Base-by-base conservation (phyloP, 257 asterid genomes). In the Solanum sejunctum region DNA sequence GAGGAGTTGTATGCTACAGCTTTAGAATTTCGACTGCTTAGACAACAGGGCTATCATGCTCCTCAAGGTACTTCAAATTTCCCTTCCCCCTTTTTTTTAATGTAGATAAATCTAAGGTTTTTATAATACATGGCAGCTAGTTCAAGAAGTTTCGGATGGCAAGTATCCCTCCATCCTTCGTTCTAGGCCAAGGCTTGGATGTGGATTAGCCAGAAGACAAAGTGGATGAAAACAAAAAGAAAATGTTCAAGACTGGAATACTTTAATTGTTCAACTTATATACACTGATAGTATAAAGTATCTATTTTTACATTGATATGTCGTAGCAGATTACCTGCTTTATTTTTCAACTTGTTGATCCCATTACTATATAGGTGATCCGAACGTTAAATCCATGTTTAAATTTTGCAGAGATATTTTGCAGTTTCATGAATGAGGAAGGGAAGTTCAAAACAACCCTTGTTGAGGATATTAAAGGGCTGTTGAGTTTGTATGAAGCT, bases 401-500 rank as follows among this genome's bases (percentile, higher is more conserved):
- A 36, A 36, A 10, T 85, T 23, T 83, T 21, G 12, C 86, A 89
- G 89, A 89, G 55, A 81, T 89, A 49, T 87, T 89, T 66, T 54
- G 52, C n/a, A 36, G 41, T 56, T 89, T 89, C 82, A 71, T 85
- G 86, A 83, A 87, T 12, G 82, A 85, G 80, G 83, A 6, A 1
- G 89, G 90, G 12, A 52, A 87, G 9, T 87, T 89, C 75, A 61
- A 66, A 16, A 17, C 39, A 28, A 45, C 1, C 67, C 67, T 81
- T 54, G 83, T 82, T 15, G 84, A 71, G 10, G 82, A 89, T 41
- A 72, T 45, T 43, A 63, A 66, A 39, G 91, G 90, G 43, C 49
- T 89, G 36, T 15, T 87, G 51, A 73, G 85, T 20, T 61, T 89
- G 16, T 89, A 87, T n/a, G 91, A 89, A 86, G 91, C 91, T 82